Percentiles rank a stretch among this genome's conserved stretches.
Evolutionary conservation across 2,329 filamentous ascomycete species (phyloP).

Genomic region (Diaporthe velutina): DNA sequence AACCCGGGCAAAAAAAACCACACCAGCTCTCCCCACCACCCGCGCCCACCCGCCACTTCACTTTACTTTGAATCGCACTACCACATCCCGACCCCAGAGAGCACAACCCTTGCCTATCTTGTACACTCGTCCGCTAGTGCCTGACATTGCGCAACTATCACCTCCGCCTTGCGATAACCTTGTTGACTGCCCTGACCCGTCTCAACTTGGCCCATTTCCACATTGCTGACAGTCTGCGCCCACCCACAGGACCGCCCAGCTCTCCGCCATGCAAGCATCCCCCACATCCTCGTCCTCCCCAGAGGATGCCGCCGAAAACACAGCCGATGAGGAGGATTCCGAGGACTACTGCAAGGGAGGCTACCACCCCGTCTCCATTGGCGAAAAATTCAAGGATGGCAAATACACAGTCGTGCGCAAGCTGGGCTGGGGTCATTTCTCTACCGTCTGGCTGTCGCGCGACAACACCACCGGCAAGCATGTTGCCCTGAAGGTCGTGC

Average conservation of each 20-base stretch:
- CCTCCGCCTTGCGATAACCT: slow-evolving; percentile 14
- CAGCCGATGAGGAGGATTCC: slow-evolving; percentile 97
- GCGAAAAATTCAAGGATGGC: slow-evolving; percentile 97
- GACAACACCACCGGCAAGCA: slow-evolving; percentile 93
- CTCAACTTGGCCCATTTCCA: background rate
- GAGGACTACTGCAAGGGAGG: slow-evolving; percentile 99
- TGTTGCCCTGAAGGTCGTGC: slow-evolving; percentile 97
- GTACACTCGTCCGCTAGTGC: slow-evolving; percentile 4
- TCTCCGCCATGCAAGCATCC: slow-evolving; percentile 75
- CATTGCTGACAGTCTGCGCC: slow-evolving; percentile 47
- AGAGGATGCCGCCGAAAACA: slow-evolving; percentile 89
- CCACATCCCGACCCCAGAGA: slow-evolving; percentile 10
- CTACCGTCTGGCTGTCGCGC: slow-evolving; percentile 88
- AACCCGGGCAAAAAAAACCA: slow-evolving; percentile 20
- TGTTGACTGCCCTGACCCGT: slow-evolving; percentile 27
- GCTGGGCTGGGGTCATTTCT: slow-evolving; percentile 98
- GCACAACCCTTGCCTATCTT: slow-evolving; percentile 20
- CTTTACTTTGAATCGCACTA: slow-evolving; percentile 12
- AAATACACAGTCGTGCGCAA: slow-evolving; percentile 97
- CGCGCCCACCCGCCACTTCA: slow-evolving; percentile 25
- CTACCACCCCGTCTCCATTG: slow-evolving; percentile 94
- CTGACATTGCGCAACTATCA: slow-evolving; percentile 10
- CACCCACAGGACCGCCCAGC: slow-evolving; percentile 64
- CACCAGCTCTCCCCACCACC: slow-evolving; percentile 17
- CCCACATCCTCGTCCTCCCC: slow-evolving; percentile 82